A percentile compares a stretch with the other conserved stretches of the same genome.
Evolutionary conservation across 1,284 basidiomycete species (phyloP).

Genomic region (Mycosarcoma maydis): DNA sequence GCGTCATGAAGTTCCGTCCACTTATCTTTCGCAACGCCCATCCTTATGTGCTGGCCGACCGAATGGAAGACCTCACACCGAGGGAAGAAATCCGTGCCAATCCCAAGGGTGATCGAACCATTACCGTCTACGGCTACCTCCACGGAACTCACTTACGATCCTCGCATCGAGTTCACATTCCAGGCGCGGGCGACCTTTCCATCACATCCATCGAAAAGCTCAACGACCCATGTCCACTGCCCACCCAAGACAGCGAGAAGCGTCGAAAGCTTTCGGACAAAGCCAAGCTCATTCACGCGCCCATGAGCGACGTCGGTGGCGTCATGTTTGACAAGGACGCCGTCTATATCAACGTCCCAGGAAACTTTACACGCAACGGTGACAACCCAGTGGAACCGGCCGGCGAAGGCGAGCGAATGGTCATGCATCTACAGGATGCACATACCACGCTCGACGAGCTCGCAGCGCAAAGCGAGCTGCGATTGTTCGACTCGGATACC

Average conservation of each 20-base stretch:
- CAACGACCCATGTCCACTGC: slow-evolving; percentile 92
- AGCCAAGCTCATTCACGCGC: slow-evolving; percentile 93
- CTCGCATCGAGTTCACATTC: slow-evolving; percentile 87
- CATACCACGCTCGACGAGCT: slow-evolving; percentile 82
- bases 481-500: slow-evolving; percentile 82
- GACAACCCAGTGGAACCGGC: slow-evolving; percentile 69
- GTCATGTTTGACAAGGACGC: slow-evolving; percentile 98
- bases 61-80: slow-evolving; percentile 92
- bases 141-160: slow-evolving; percentile 71
- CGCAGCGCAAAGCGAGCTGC: slow-evolving; percentile 82
- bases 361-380: slow-evolving; percentile 78
- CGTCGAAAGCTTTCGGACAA: slow-evolving; percentile 92
- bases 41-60: slow-evolving; percentile 94
- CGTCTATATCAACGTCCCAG: slow-evolving; percentile 96
- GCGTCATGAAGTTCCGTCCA: slow-evolving; percentile 98
- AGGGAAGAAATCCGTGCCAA: slow-evolving; percentile 82
- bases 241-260: slow-evolving; percentile 91
- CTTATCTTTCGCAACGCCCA: slow-evolving; percentile 94
- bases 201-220: slow-evolving; percentile 80
- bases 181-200: slow-evolving; percentile 85
- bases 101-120: slow-evolving; percentile 87
- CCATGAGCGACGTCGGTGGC: slow-evolving; percentile 98
- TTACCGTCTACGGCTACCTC: slow-evolving; percentile 94
- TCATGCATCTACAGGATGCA: slow-evolving; percentile 92
- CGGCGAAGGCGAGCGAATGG: slow-evolving; percentile 96